A percentile compares a stretch with the other conserved stretches of the same genome.
Evolutionary conservation across 2,329 filamentous ascomycete genomes (phyloP).

Genomic region (Pseudocercospora musae): DNA sequence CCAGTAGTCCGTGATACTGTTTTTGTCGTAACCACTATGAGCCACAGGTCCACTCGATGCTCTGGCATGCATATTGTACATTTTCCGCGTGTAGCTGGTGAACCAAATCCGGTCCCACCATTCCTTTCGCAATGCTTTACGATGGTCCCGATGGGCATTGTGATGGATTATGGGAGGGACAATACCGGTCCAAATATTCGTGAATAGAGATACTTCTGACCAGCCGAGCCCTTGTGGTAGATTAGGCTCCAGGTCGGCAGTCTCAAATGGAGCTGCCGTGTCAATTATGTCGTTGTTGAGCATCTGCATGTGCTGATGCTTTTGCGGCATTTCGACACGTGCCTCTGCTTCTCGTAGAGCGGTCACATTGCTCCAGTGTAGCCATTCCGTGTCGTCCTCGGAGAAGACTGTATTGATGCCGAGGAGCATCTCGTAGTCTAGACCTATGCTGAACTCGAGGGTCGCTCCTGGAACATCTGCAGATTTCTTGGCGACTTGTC

Average conservation of each 20-base stretch:
- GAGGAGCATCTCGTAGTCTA: constrained; percentile 30
- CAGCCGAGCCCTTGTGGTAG: constrained; percentile 21
- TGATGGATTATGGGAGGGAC: constrained; percentile 29
- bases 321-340: constrained; percentile 8
- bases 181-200: constrained; percentile 26
- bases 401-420: constrained; percentile 27
- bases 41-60: constrained; percentile 27
- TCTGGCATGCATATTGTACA: constrained; percentile 22
- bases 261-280: constrained; percentile 24
- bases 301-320: constrained; percentile 7
- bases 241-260: constrained; percentile 21
- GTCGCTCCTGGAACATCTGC: constrained; percentile 42
- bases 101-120: constrained; percentile 30
- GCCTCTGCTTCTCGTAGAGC: constrained; percentile 16
- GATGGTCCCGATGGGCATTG: constrained; percentile 23
- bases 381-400: constrained; percentile 29
- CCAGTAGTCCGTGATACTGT: constrained; percentile 37
- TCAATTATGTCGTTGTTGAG: constrained; percentile 25
- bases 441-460: constrained; percentile 32
- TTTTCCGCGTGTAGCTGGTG: constrained; percentile 12
- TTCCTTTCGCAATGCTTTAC: constrained; percentile 18
- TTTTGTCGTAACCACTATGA: constrained; percentile 39
- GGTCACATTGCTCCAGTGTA: constrained; percentile 19
- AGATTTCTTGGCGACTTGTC: constrained; percentile 25
- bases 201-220: constrained; percentile 25